Base-by-base conservation (phyloP, 2,329 filamentous ascomycete genomes). In the Eurotiales sp. region DNA sequence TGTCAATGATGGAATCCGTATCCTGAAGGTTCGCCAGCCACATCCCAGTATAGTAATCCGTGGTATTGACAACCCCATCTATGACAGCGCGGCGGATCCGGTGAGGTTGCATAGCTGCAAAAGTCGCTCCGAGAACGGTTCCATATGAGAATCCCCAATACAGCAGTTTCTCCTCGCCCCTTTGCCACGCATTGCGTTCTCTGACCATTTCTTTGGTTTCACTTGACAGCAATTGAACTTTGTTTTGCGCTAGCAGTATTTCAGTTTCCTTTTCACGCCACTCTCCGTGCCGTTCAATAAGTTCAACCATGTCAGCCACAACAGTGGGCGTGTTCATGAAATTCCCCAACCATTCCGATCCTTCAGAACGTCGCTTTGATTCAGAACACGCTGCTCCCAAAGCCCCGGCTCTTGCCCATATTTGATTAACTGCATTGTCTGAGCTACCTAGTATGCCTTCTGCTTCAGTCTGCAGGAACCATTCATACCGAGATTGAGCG, bases 141-240 rank as follows among this genome's bases (percentile, higher is more conserved):
- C 78, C 78, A 55, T 81, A 81, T 55, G 77, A 80, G 52, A 80
- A 75, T 1, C 78, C 79, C 77, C 77, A 81, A 59, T 79, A 81
- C 17, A 51, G 56, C 6, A 61, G 41, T 30, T 50, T 53, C 40
- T 56, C 54, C 21, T 55, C 27, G 8, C 52, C 54, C 34, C 11
- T 36, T 17, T 48, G 43, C 23, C 58, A 62, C 21, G 43, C 39
- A 17, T 58, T 51, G 14, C 53, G 50, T 22, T 25, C 15, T 21
- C 50, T 46, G 22, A 58, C 40, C 10, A 17, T 39, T 43, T 37
- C 17, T 10, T 19, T 15, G 11, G 46, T 30, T 25, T 40, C 29
- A 45, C 27, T 8, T 0, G 34, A 15, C 14, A 12, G 3, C 12
- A 43, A 43, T 3, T 37, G 29, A 25, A 34, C 8, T 43, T 12